A percentile compares a stretch with the other conserved stretches of the same genome.
Conservation (phyloP, 2,329 filamentous ascomycete genomes). For the Celoporthe dispersa region DNA sequence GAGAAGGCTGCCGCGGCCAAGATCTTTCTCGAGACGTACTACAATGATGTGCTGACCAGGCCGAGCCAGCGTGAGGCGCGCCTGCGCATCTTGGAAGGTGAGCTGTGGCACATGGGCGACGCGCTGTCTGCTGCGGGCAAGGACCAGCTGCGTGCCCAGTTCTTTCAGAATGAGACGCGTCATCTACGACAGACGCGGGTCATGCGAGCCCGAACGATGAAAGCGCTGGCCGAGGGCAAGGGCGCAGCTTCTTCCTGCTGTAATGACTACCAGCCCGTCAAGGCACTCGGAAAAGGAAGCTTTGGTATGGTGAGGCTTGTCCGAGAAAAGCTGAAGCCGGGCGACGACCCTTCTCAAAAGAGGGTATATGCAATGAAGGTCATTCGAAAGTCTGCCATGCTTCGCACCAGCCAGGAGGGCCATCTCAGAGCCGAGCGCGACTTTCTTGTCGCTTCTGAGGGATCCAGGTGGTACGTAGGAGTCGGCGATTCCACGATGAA, state of each 20-base stretch:
- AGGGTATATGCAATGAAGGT: conserved; percentile 96
- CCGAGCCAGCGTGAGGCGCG: conserved; percentile 65
- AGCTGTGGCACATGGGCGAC: conserved; percentile 57
- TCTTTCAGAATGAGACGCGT: conserved; percentile 70
- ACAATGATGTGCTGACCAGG: conserved; percentile 67
- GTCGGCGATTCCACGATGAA: not conserved
- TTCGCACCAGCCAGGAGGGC: conserved; percentile 87
- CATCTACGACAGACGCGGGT: conserved; percentile 75
- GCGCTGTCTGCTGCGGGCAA: conserved; percentile 61
- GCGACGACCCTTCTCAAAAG: conserved; percentile 42
- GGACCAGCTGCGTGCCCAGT: conserved; percentile 58
- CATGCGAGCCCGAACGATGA: conserved; percentile 65
- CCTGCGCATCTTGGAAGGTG: conserved; percentile 63
- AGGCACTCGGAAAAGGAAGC: conserved; percentile 87
- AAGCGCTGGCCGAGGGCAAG: conserved; percentile 17
- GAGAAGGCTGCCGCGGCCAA: conserved; percentile 83
- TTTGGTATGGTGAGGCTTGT: conserved; percentile 93
- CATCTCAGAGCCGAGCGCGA: conserved; percentile 91
- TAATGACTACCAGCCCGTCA: conserved; percentile 78
- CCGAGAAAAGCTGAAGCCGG: conserved; percentile 58
- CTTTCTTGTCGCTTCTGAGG: conserved; percentile 85
- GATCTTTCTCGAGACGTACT: conserved; percentile 84
- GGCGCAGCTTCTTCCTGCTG: conserved; percentile 22
- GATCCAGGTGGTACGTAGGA: conserved; percentile 72
- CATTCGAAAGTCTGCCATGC: conserved; percentile 91